These are phyloP conservation scores for Eucalyptus sp. DNA, from an alignment of 345 rosid species.

Conservation along the genomic window DNA sequence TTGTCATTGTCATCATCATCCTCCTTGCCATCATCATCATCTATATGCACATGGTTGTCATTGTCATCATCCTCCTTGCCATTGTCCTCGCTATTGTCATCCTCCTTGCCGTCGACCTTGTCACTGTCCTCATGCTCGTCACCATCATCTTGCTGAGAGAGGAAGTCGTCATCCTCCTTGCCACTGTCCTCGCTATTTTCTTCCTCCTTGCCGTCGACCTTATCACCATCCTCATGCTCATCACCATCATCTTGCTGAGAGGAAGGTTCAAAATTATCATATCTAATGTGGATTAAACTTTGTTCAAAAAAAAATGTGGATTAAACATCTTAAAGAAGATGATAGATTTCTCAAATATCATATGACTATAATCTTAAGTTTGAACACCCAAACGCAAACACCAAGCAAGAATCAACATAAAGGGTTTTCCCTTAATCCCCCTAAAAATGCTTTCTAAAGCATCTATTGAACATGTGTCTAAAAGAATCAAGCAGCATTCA, in stretches of 20 bases:
- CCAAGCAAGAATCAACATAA: neutral
- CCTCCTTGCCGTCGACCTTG: slow-evolving; percentile 2
- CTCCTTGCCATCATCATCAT: no score
- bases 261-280: neutral
- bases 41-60: no score
- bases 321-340: neutral
- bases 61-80: neutral
- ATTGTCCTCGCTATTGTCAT: neutral
- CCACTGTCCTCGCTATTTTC: no score
- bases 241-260: neutral
- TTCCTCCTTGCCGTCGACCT: slow-evolving; percentile 1
- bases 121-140: neutral
- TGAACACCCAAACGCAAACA: neutral
- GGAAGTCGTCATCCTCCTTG: no score
- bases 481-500: neutral
- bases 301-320: neutral
- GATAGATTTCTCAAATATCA: neutral
- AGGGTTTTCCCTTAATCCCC: neutral
- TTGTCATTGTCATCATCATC: no score
- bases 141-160: neutral
- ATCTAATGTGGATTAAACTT: neutral
- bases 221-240: neutral
- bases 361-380: neutral
- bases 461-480: neutral
- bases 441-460: neutral